Evolutionary conservation across 805 yeast genomes (phyloP), one percentile per base, ranked within the genome.

Genomic region (Lipomyces kockii): DNA sequence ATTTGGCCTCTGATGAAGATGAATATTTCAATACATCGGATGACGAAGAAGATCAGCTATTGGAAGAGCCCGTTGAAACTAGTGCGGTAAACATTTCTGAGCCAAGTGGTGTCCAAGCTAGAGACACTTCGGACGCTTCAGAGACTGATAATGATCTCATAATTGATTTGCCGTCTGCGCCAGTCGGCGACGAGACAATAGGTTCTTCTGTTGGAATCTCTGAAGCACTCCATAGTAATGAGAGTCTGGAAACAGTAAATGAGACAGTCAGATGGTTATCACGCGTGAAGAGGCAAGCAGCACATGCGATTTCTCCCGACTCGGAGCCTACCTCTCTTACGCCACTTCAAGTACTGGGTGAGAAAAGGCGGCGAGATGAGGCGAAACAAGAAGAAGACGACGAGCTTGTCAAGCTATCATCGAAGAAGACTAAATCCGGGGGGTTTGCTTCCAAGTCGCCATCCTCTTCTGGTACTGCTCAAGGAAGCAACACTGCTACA

Each of bases 11-110:
- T 8, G 65, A 70, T 14, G 73, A 71, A 37, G 72, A 71, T 25
- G 67, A 64, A 12, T 71, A 71, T 57, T 68, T 70, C 60, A 66
- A 70, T 39, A 70, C 73, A 5, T 69, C 72, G n/a, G 72, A 70
- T 51, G 72, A 70, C 43, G 71, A 65, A 52, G 56, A 22, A 9
- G 62, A 25, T 9, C 20, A 53, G 6, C 59, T 9, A 17, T 17
- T 32, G 27, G 22, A 20, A 39, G 52, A 54, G 34, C 52, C 60
- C n/a, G 53, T 63, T 32, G 58, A 11, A 27, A 9, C 51, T 14
- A 32, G 25, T 11, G 27, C 22, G 4, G 27, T 17, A 25, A 61
- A 57, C 4, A 17, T 34, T 17, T 27, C 57, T 17, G 65, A 39
- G 52, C 6, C 39, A n/a, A n/a, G 35, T 5, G 61, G 17, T n/a